Conservation (phyloP, 2,329 filamentous ascomycete genomes). For the Rachicladosporium sp. region DNA sequence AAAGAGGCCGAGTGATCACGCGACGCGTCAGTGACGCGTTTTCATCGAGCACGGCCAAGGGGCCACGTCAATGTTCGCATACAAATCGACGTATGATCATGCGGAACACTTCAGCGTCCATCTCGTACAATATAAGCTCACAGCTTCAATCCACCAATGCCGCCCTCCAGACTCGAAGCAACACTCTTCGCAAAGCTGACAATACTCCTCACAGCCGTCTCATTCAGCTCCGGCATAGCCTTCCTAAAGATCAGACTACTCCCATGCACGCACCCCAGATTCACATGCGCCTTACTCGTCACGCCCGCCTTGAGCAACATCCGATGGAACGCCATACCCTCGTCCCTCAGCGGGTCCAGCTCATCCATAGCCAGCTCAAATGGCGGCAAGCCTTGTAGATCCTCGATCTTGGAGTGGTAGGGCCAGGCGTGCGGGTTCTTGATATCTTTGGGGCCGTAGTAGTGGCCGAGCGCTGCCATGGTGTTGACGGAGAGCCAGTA, state of each 20-base stretch:
- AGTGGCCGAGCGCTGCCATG: slow-evolving; percentile 11
- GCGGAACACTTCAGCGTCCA: too few species aligned
- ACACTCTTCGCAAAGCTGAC: slow-evolving; percentile 16
- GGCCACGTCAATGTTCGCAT: too few species aligned
- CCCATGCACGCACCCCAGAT: slow-evolving; percentile 17
- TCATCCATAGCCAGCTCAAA: slow-evolving; percentile 19
- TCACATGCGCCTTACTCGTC: slow-evolving; percentile 13
- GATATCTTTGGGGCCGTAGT: slow-evolving; percentile 13
- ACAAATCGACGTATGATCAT: too few species aligned
- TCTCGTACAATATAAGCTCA: too few species aligned
- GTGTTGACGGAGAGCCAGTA: slow-evolving; percentile 11
- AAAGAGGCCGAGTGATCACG: too few species aligned
- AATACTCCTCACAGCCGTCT: slow-evolving; percentile 12
- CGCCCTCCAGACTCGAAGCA: background rate
- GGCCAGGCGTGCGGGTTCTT: slow-evolving; percentile 21
- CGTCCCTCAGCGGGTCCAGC: slow-evolving; percentile 20
- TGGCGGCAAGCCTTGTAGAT: slow-evolving; percentile 19
- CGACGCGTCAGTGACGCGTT: too few species aligned
- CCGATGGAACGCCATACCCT: slow-evolving; percentile 18
- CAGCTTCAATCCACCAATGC: too few species aligned
- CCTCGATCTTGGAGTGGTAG: slow-evolving; percentile 17
- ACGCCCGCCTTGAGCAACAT: slow-evolving; percentile 18
- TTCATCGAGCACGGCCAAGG: too few species aligned
- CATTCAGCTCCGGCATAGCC: slow-evolving; percentile 15
- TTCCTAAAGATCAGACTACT: slow-evolving; percentile 14